Base-by-base conservation (phyloP, 2,329 filamentous ascomycete genomes). In the Capronia epimyces region DNA sequence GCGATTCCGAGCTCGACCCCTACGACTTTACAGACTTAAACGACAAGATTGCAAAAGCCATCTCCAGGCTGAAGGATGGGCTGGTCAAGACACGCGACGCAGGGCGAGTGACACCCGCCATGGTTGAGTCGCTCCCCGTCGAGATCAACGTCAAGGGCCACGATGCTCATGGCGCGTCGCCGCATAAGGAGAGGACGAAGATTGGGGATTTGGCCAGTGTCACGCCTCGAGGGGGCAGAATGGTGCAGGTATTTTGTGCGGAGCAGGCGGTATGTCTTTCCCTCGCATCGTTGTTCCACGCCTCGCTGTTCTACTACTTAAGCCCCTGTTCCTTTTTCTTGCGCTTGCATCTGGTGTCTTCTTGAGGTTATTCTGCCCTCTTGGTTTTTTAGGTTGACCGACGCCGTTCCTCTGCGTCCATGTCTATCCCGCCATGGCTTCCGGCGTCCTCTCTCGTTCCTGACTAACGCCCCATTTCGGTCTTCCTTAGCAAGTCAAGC, bases 161-260 rank as follows among this genome's bases (percentile, higher is more conserved):
- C 55, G 71, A 75, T 55, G 73, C 75, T 40, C 54, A 57, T n/a
- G 47, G 47, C 9, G 53, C 46, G 8, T 29, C 40, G 12, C 27
- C 51, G 16, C 59, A 61, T 31, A 57, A 60, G 21, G 67, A 66
- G 16, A 77, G 67, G 1, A 72, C 78, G 43, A 74, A 70, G 55
- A 60, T 87, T 44, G 74, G 76, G 8, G 82, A 86, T 62, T 62
- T 87, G 50, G 83, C 82, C 2, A 83, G 85, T 63, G 80, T 87
- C 13, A 71, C 86, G 32, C 80, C 81, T 0, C 82, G 83, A 61
- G 82, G 76, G 21, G 75, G 82, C 9, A 68, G 82, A 49, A 74
- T 74, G 59, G 65, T 86, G 24, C 77, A 79, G 52, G 71, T 87
- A n/a, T 65, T 84, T 18, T 80, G 79, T 32, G 78, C 81, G 12